Percentiles rank a stretch among this genome's conserved stretches.
phyloP scores from a whole-genome alignment of 768 basidiomycete genomes.

The Leucosporidium yakuticum region DNA sequence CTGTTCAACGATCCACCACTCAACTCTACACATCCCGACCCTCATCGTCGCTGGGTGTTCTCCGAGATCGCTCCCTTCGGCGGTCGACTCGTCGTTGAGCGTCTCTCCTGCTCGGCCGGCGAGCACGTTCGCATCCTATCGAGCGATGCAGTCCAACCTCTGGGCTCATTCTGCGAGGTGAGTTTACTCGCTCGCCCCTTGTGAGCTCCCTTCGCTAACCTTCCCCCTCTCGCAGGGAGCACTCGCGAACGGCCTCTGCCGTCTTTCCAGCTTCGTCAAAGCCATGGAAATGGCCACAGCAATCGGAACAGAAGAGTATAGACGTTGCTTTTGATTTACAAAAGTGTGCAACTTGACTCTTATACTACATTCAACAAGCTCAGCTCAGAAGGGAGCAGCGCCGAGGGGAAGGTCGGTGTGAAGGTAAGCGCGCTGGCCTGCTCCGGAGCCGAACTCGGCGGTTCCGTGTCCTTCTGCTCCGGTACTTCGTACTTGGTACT shows the following conservation, averaged over 20 bases:
- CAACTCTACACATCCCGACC: neutral
- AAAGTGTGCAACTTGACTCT: no score
- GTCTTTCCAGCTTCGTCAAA: no score
- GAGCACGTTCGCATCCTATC: neutral
- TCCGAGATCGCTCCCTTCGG: neutral
- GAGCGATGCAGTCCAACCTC: neutral
- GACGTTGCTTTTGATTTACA: no score
- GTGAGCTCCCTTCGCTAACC: no score
- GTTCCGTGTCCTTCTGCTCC: constrained; percentile 72
- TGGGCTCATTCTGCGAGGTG: neutral
- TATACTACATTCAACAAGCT: neutral
- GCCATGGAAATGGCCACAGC: no score
- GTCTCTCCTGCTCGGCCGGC: neutral
- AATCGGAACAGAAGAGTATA: no score
- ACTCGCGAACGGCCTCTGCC: no score
- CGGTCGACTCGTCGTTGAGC: neutral
- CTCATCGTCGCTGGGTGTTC: neutral
- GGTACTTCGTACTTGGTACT: constrained; percentile 81
- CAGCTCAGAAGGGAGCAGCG: constrained; percentile 24
- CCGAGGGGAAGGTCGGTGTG: constrained; percentile 32
- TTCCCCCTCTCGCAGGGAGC: no score
- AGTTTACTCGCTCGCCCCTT: neutral
- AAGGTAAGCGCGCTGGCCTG: constrained; percentile 60
- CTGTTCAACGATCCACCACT: neutral
- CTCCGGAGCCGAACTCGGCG: constrained; percentile 70